Base-by-base conservation (phyloP, 208 protist genomes). In the Crithidia fasciculata region DNA sequence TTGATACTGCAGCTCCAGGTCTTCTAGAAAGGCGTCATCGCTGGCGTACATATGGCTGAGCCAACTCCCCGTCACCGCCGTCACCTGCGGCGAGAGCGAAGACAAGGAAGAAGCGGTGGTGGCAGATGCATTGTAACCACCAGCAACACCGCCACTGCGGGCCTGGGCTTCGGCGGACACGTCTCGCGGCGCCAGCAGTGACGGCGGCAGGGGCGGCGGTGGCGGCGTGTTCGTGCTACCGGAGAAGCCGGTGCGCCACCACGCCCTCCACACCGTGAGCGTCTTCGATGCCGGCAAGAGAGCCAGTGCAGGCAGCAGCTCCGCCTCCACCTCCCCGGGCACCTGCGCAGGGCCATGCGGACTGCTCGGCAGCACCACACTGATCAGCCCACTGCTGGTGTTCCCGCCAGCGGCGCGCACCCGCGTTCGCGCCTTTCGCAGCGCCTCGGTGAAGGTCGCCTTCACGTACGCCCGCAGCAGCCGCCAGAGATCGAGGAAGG, bases 401-500 rank as follows among this genome's bases (percentile, higher is more conserved):
- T 6, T n/a, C 13, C 39, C 52, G 43, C 6, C 44, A 8, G 8
- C 53, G 15, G 9, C 15, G 47, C 53, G 50, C 16, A 44, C 44
- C 18, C 28, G 53, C 50, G 18, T 16, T 2, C 40, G 43, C 10
- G 54, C 12, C 72, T 56, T 76, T 28, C 5, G 10, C n/a, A 60
- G 28, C 10, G 58, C 78, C 41, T 68, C 62, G 40, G 69, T 69
- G 49, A 83, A 72, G n/a, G 69, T 70, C 44, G 69, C 45, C 49
- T 69, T 53, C 68, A 69, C 58, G 43, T 65, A 72, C 12, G 72
- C 54, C 45, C 72, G 74, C 70, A 86, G 52, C 40, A 66, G n/a
- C 18, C 72, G 72, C 66, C 73, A 74, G 7, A 73, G n/a, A 59
- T 77, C 69, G 10, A 86, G 45, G 19, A 82, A 80, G 39, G 55